Conservation (phyloP, 192 early-diverging fungal genomes). For the Coemansia sp. region DNA sequence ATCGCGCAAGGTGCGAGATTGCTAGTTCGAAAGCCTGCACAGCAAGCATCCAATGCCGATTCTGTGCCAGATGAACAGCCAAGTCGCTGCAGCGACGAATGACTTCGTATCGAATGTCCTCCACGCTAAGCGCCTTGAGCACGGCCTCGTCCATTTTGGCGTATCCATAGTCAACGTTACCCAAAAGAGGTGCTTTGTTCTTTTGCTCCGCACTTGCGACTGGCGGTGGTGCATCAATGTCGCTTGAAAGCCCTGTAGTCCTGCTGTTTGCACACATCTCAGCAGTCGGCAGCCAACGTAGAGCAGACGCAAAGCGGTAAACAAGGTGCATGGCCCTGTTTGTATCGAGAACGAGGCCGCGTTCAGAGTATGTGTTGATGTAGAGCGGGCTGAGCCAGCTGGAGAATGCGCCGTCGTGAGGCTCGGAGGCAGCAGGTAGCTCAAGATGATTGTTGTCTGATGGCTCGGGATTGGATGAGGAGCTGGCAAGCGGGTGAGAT, state of each 20-base stretch:
- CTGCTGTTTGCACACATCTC: conserved; percentile 4
- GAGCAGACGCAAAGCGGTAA: conserved; percentile 28
- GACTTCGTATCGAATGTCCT: conserved; percentile 22
- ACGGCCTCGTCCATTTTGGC: conserved; percentile 4
- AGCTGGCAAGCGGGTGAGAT: not conserved
- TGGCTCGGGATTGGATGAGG: not conserved
- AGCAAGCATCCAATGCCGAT: conserved; percentile 48
- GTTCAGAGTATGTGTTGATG: conserved; percentile 58
- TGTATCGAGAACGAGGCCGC: conserved; percentile 65
- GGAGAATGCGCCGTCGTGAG: conserved; percentile 4
- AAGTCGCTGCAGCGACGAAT: conserved; percentile 30
- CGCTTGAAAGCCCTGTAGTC: not conserved
- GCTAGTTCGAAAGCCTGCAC: conserved; percentile 35
- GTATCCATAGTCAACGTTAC: not conserved
- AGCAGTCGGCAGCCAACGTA: conserved; percentile 26
- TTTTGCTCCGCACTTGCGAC: not conserved
- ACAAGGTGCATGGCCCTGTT: conserved; percentile 56
- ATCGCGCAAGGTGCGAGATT: conserved; percentile 33
- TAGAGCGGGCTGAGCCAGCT: conserved; percentile 55
- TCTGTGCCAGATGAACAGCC: conserved; percentile 26
- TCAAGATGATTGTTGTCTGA: not conserved
- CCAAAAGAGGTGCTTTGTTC: not conserved
- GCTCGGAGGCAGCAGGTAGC: not conserved
- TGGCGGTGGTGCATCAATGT: not conserved
- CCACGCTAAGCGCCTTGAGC: conserved; percentile 10